phyloP scores from a whole-genome alignment of 116 monocot species.

The Posidonia oceanica region DNA sequence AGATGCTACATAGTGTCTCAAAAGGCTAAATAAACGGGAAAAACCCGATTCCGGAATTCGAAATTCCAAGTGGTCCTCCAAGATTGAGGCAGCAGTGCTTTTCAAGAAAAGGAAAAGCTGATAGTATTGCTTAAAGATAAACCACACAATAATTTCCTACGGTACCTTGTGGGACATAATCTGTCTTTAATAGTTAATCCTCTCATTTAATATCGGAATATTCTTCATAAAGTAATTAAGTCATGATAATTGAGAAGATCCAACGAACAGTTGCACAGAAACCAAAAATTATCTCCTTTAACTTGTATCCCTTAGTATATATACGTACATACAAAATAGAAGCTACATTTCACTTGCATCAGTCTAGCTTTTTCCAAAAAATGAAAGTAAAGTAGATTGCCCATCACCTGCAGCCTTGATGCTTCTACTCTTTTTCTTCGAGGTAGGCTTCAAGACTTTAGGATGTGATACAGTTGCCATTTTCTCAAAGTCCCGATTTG shows the following conservation, averaged over 20 bases:
- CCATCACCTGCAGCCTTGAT: conserved; percentile 3
- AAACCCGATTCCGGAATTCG: no score
- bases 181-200: background rate
- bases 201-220: background rate
- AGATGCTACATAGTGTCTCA: no score
- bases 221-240: background rate
- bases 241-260: background rate
- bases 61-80: no score
- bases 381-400: conserved; percentile 7
- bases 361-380: conserved; percentile 5
- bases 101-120: no score
- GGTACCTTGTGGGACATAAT: no score
- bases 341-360: background rate
- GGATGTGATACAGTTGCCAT: background rate
- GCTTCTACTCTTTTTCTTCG: conserved; percentile 7
- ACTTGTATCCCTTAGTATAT: background rate
- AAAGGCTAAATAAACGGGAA: no score
- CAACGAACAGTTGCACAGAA: background rate
- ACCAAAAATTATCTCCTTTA: background rate
- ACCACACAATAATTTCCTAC: no score
- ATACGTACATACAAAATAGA: background rate
- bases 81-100: no score
- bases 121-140: no score
- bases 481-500: background rate
- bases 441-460: background rate